Evolutionary conservation across 129 eudicot genomes (phyloP).

Genomic region (Dittrichia graveolens): DNA sequence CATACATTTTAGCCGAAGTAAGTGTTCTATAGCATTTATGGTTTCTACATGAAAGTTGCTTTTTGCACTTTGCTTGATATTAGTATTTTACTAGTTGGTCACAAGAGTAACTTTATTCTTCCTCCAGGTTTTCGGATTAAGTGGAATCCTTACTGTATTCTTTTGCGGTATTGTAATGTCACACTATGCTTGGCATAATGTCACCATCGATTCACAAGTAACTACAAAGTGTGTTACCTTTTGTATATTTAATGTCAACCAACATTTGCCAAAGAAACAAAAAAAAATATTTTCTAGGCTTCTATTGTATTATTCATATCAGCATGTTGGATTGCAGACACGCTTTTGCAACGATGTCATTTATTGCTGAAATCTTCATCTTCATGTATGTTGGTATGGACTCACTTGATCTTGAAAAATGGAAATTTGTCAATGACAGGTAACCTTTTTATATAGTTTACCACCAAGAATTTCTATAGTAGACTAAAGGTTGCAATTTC

Average conservation of each 20-base stretch:
- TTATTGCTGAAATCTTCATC: conserved; percentile 45
- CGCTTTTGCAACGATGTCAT: conserved; percentile 50
- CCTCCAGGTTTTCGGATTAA: conserved; percentile 68
- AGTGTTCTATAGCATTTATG: conserved; percentile 26
- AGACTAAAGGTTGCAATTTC: not conserved
- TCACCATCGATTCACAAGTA: conserved; percentile 69
- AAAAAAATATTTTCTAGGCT: not conserved
- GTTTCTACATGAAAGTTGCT: not conserved
- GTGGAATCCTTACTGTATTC: conserved; percentile 93
- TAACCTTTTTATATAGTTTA: conserved; percentile 27
- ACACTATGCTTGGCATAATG: conserved; percentile 95
- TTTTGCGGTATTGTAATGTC: conserved; percentile 96
- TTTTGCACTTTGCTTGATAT: not conserved
- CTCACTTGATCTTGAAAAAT: conserved; percentile 39
- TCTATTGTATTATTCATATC: not conserved
- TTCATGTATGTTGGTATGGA: conserved; percentile 53
- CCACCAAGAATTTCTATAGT: not conserved
- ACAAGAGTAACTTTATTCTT: conserved; percentile 7
- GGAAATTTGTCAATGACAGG: conserved; percentile 56
- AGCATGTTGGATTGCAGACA: conserved; percentile 40
- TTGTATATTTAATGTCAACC: not conserved
- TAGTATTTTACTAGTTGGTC: conserved; percentile 7
- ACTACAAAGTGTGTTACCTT: conserved; percentile 64
- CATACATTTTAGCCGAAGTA: conserved; percentile 86
- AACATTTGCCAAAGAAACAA: not conserved